Evolutionary conservation across 2,329 filamentous ascomycete genomes (phyloP).

Genomic region (Ilyonectria sp.): DNA sequence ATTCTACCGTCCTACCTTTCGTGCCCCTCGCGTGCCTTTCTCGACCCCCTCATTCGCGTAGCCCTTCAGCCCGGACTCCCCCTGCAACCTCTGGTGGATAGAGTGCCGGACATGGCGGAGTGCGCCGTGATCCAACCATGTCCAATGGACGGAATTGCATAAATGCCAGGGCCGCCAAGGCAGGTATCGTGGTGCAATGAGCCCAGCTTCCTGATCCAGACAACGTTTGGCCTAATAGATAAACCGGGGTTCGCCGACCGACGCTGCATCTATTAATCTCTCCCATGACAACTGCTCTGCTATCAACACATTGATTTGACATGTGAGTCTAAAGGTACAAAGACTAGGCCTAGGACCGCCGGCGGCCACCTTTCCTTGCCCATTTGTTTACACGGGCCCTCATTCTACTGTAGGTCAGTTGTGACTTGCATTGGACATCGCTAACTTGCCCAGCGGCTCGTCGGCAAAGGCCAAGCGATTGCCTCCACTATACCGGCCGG

Average conservation of each 20-base stretch:
- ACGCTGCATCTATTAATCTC: conserved; percentile 8
- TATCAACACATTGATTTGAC: neutral
- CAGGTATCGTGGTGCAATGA: conserved; percentile 11
- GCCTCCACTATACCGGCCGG: neutral
- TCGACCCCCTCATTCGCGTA: conserved; percentile 11
- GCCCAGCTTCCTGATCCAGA: conserved; percentile 28
- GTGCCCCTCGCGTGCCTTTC: neutral
- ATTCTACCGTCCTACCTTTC: conserved; percentile 5
- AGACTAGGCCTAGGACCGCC: neutral
- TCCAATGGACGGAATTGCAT: conserved; percentile 9
- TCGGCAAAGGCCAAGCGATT: neutral
- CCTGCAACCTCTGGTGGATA: neutral
- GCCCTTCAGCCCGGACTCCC: neutral
- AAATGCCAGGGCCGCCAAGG: neutral
- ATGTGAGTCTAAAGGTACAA: conserved; percentile 1
- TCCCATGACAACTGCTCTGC: neutral
- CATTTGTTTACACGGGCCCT: neutral
- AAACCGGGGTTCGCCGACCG: neutral
- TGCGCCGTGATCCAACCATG: neutral
- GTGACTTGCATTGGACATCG: neutral
- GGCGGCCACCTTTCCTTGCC: neutral
- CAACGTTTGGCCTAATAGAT: neutral
- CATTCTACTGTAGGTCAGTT: neutral
- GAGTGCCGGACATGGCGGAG: neutral
- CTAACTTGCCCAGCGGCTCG: neutral